Conservation (phyloP, 352 stramenopile species). For the Pythium dissimile region DNA sequence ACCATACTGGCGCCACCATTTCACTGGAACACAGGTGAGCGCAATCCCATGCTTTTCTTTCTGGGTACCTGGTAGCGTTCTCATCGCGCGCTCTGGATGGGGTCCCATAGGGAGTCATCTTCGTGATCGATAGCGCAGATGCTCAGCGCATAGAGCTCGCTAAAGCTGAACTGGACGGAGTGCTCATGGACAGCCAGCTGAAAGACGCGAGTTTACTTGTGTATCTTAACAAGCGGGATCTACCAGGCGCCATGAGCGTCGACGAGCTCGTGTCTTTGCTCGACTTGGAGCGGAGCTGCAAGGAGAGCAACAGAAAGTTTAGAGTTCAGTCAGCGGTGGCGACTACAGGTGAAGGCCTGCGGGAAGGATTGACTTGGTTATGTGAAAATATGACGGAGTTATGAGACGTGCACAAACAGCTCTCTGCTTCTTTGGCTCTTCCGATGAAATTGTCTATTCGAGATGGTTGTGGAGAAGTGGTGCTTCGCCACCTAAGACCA, state of each 20-base stretch:
- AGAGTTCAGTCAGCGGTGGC: constrained; percentile 65
- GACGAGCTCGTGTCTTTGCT: constrained; percentile 48
- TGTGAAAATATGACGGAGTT: constrained; percentile 75
- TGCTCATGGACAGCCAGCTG: constrained; percentile 70
- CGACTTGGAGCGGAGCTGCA: constrained; percentile 48
- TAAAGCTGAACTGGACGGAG: constrained; percentile 64
- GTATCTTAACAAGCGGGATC: constrained; percentile 77
- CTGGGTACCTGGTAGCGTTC: not conserved
- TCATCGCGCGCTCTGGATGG: not conserved
- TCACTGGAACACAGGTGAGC: constrained; percentile 74
- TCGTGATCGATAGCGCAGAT: constrained; percentile 81
- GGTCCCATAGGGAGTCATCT: constrained; percentile 63
- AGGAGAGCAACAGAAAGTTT: constrained; percentile 44
- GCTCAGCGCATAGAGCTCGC: constrained; percentile 57
- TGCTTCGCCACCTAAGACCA: constrained; percentile 31
- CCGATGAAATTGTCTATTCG: constrained; percentile 1
- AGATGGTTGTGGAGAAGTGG: constrained; percentile 11
- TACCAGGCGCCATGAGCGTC: constrained; percentile 46
- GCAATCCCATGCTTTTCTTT: not conserved
- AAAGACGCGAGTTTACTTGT: constrained; percentile 59
- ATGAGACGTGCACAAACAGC: constrained; percentile 19
- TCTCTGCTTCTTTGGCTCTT: constrained; percentile 1
- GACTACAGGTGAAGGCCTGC: constrained; percentile 72
- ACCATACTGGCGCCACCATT: constrained; percentile 83
- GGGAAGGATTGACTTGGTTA: constrained; percentile 72